These are phyloP conservation scores for Fusarium veterinarium DNA, from an alignment of 2,329 filamentous ascomycete species.

Conservation along the genomic window DNA sequence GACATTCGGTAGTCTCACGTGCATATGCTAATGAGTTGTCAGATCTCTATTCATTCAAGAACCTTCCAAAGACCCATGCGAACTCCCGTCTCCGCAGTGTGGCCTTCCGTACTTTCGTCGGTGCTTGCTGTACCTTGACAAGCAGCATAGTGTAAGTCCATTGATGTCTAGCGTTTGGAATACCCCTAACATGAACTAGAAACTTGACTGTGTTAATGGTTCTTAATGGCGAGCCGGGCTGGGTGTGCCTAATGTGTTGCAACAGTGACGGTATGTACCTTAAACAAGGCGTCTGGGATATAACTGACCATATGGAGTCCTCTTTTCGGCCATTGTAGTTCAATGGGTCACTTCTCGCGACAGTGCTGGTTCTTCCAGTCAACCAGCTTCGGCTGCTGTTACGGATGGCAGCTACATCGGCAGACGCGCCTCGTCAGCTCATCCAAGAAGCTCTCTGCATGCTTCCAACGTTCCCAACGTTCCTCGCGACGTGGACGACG, in stretches of 20 bases:
- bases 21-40: background rate
- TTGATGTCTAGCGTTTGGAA: background rate
- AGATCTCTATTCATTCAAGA: slow-evolving; percentile 68
- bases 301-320: slow-evolving; percentile 53
- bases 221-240: slow-evolving; percentile 70
- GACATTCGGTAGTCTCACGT: no score
- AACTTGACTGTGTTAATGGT: slow-evolving; percentile 70
- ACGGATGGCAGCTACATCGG: slow-evolving; percentile 21
- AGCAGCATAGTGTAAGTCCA: slow-evolving; percentile 66
- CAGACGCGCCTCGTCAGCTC: slow-evolving; percentile 16
- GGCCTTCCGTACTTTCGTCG: slow-evolving; percentile 69
- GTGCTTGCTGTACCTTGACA: slow-evolving; percentile 65
- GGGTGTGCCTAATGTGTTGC: slow-evolving; percentile 74
- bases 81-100: slow-evolving; percentile 61
- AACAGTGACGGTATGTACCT: slow-evolving; percentile 67
- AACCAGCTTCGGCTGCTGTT: slow-evolving; percentile 16
- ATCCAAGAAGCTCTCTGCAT: slow-evolving; percentile 9
- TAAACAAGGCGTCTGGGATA: background rate
- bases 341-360: slow-evolving; percentile 68
- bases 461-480: slow-evolving; percentile 20
- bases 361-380: slow-evolving; percentile 51
- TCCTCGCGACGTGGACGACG: slow-evolving; percentile 40
- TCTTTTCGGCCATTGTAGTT: slow-evolving; percentile 70
- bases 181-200: slow-evolving; percentile 48
- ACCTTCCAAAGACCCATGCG: slow-evolving; percentile 54